phyloP scores from a whole-genome alignment of 805 yeast genomes.

The Lipomyces sp. region DNA sequence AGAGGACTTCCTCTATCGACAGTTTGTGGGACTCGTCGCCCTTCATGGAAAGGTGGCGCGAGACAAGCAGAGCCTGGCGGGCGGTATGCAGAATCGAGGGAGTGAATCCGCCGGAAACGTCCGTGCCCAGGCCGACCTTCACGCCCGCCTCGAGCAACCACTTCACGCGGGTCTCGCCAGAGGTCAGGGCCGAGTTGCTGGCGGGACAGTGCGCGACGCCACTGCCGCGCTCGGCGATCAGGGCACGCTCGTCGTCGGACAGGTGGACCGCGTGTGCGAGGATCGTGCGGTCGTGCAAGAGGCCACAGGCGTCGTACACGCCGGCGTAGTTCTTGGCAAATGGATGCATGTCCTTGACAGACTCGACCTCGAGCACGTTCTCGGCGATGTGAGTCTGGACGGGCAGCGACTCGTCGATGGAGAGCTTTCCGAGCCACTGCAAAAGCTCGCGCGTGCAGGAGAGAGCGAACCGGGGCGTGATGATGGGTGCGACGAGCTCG shows the following conservation, averaged over 20 bases:
- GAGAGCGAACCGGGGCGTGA: constrained; percentile 95
- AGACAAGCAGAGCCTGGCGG: constrained; percentile 66
- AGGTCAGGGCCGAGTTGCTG: constrained; percentile 79
- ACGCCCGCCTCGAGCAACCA: constrained; percentile 61
- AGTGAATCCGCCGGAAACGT: constrained; percentile 73
- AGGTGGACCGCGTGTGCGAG: constrained; percentile 89
- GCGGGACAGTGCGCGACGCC: constrained; percentile 94
- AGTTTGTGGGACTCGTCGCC: constrained; percentile 49
- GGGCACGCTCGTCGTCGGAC: constrained; percentile 56
- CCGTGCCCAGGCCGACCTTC: constrained; percentile 79
- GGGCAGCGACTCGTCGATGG: constrained; percentile 51
- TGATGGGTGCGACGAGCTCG: constrained; percentile 61
- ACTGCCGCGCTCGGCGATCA: constrained; percentile 53
- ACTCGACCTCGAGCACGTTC: constrained; percentile 66
- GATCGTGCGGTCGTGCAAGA: constrained; percentile 64
- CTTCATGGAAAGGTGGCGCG: constrained; percentile 66
- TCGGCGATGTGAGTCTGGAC: constrained; percentile 92
- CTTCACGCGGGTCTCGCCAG: constrained; percentile 85
- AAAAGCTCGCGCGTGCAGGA: constrained; percentile 67
- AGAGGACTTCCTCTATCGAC: constrained; percentile 66
- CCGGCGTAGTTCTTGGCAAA: constrained; percentile 64
- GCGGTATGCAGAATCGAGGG: constrained; percentile 63
- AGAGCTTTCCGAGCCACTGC: constrained; percentile 58
- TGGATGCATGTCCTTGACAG: constrained; percentile 74
- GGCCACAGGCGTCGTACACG: constrained; percentile 64